Conservation (phyloP, 2,329 filamentous ascomycete species). For the Laburnicola sp. region DNA sequence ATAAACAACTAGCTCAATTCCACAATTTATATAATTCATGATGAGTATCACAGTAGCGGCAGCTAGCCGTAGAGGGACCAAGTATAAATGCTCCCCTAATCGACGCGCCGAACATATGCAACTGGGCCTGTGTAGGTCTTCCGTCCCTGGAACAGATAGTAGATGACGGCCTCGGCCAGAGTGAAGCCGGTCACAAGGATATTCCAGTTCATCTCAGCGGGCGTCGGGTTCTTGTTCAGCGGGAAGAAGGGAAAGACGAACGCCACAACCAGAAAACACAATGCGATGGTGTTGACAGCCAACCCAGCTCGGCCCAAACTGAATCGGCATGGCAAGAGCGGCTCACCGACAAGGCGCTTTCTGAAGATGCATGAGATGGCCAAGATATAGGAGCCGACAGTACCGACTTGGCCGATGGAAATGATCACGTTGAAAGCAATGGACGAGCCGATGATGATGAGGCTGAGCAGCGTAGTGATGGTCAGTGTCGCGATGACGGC, state of each 20-base stretch:
- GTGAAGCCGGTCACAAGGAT: no score
- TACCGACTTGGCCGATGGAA: constrained; percentile 26
- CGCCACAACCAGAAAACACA: constrained; percentile 46
- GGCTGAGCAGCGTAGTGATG: constrained; percentile 46
- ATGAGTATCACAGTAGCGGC: no score
- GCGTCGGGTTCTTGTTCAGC: constrained; percentile 25
- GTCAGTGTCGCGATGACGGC: constrained; percentile 47
- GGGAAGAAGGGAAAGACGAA: constrained; percentile 54
- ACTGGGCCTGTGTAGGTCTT: no score
- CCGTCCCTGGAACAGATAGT: no score
- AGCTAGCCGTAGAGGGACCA: no score
- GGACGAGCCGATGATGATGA: constrained; percentile 55
- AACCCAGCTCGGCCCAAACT: constrained; percentile 51
- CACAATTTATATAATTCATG: no score
- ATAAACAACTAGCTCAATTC: no score
- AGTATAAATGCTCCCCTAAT: no score
- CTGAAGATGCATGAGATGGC: constrained; percentile 53
- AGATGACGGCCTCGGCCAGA: no score
- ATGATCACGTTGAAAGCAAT: constrained; percentile 34
- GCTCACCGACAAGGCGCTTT: constrained; percentile 48
- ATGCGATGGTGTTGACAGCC: constrained; percentile 47
- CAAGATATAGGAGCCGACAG: constrained; percentile 38
- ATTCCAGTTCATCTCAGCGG: constrained; percentile 53
- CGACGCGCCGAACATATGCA: no score
- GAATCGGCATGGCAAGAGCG: constrained; percentile 51